A percentile compares a stretch with the other conserved stretches of the same genome.
phyloP scores from a whole-genome alignment of 2,329 filamentous ascomycete genomes.

The Cladophialophora bantiana region DNA sequence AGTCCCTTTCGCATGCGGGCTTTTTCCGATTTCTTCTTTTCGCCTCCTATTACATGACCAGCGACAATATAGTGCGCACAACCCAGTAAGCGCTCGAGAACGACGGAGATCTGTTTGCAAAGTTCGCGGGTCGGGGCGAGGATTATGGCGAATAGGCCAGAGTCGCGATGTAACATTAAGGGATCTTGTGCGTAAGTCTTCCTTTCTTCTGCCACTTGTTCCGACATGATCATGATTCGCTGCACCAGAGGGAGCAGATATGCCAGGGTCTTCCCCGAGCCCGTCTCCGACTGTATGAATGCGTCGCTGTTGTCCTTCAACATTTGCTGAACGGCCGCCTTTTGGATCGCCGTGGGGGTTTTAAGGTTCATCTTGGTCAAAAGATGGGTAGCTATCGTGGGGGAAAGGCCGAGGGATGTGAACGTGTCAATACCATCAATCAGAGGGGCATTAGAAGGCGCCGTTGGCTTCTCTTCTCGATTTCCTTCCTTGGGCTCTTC shows the following conservation, averaged over 20 bases:
- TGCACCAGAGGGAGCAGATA: conserved; percentile 93
- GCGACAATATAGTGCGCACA: conserved; percentile 94
- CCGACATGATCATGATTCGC: conserved; percentile 75
- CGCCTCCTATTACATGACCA: conserved; percentile 78
- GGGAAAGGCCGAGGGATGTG: conserved; percentile 81
- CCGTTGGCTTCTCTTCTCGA: conserved; percentile 58
- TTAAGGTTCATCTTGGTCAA: conserved; percentile 85
- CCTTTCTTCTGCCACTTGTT: conserved; percentile 37
- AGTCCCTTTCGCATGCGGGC: conserved; percentile 90
- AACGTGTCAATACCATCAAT: conserved; percentile 85
- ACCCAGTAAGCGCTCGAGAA: conserved; percentile 83
- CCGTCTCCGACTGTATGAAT: conserved; percentile 95
- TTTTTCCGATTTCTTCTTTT: conserved; percentile 84
- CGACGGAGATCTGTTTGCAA: conserved; percentile 89
- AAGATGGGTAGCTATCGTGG: conserved; percentile 80
- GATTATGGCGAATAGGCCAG: conserved; percentile 92
- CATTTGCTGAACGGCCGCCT: conserved; percentile 82
- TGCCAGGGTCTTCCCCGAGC: conserved; percentile 96
- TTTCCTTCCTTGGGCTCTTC: conserved; percentile 49
- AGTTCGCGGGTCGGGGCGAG: conserved; percentile 91
- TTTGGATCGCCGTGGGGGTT: conserved; percentile 92
- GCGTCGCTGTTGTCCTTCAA: conserved; percentile 83
- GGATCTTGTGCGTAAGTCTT: conserved; percentile 38
- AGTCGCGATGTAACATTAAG: conserved; percentile 73
- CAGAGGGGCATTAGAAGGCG: conserved; percentile 90